Conservation (phyloP, 2,329 filamentous ascomycete genomes). For the Claviceps arundinis region DNA sequence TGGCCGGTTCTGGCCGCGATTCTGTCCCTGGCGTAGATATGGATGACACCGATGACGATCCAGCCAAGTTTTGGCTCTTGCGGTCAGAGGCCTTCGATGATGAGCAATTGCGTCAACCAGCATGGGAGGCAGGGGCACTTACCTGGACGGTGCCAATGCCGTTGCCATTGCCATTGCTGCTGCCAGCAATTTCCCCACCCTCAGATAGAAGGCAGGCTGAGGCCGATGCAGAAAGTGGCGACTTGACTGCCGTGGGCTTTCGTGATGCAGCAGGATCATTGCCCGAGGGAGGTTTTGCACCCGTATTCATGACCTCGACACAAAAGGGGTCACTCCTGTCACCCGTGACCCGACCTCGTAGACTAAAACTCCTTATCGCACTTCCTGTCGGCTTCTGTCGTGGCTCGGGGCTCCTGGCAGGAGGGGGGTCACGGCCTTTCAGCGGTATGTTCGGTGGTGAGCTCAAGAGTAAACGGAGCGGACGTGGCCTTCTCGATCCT, state of each 20-base stretch:
- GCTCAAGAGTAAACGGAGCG: slow-evolving; percentile 7
- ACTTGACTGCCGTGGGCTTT: neutral
- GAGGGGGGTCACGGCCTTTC: slow-evolving; percentile 3
- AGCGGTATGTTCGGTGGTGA: slow-evolving; percentile 6
- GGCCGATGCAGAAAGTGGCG: neutral
- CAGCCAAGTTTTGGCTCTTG: neutral
- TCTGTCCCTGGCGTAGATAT: slow-evolving; percentile 3
- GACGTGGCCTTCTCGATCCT: slow-evolving; percentile 7
- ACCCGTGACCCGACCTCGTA: too few species aligned
- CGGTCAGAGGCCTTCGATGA: slow-evolving; percentile 1
- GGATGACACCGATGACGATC: neutral
- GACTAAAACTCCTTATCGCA: too few species aligned
- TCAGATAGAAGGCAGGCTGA: neutral
- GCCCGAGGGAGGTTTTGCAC: neutral
- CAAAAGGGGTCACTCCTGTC: neutral
- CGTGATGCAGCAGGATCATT: neutral
- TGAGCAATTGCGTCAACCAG: neutral
- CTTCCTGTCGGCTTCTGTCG: neutral
- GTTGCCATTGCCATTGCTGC: neutral
- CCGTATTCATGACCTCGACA: slow-evolving; percentile 2
- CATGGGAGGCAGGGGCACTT: neutral
- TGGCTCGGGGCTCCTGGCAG: neutral
- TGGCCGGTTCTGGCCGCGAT: slow-evolving; percentile 3
- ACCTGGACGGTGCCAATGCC: neutral
- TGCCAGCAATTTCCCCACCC: neutral